phyloP scores from a whole-genome alignment of 129 eudicot genomes.

The Arctium lappa region DNA sequence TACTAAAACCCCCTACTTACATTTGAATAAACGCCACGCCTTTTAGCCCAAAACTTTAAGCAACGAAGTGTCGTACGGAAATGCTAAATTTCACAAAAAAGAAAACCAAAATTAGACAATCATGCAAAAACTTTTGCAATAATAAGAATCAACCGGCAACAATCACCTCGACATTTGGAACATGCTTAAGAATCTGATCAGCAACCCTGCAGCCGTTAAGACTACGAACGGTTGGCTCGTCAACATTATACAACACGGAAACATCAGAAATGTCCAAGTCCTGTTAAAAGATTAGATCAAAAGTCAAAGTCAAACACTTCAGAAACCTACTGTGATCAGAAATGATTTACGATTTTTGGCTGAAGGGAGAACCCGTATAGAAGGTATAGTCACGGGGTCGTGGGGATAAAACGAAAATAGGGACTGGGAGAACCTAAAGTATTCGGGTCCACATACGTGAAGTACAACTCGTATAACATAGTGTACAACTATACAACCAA shows the following conservation, averaged over 20 bases:
- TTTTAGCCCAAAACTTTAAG: slow-evolving; percentile 88
- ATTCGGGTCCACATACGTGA: no score
- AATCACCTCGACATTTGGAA: slow-evolving; percentile 72
- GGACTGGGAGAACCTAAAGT: no score
- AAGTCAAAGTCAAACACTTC: not conserved
- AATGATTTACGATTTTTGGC: not conserved
- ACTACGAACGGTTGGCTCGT: slow-evolving; percentile 77
- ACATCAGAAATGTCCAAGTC: slow-evolving; percentile 70
- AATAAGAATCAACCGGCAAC: not conserved
- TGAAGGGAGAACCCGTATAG: no score
- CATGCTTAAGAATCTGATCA: slow-evolving; percentile 86
- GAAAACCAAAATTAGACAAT: not conserved
- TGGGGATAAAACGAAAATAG: no score
- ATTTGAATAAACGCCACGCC: slow-evolving; percentile 89
- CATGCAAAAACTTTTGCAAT: not conserved
- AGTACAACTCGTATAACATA: no score
- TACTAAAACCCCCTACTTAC: slow-evolving; percentile 41
- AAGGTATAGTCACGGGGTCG: no score
- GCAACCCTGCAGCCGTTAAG: slow-evolving; percentile 89
- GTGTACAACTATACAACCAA: no score
- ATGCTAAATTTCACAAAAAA: slow-evolving; percentile 38
- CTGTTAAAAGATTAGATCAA: slow-evolving; percentile 30
- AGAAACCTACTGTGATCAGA: not conserved
- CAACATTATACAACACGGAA: slow-evolving; percentile 61
- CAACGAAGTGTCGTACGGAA: slow-evolving; percentile 82